These are phyloP conservation scores for Helotiales sp. DNA, from an alignment of 2,329 filamentous ascomycete species.

Conservation along the genomic window DNA sequence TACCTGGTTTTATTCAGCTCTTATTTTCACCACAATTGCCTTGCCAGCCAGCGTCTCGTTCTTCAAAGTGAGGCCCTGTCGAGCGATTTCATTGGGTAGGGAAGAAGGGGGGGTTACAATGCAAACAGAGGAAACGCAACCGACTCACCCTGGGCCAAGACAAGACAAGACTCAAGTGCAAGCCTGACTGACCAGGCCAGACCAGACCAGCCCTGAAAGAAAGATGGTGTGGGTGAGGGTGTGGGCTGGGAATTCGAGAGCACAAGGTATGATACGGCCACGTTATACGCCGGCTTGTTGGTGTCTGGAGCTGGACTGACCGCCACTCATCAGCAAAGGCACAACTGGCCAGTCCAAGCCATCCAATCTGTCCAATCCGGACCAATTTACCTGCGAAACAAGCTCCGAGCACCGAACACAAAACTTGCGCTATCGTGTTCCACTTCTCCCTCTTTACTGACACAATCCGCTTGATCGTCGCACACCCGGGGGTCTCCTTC, in stretches of 20 bases:
- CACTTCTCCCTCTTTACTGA: conserved; percentile 20
- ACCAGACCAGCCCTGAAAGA: conserved; percentile 2
- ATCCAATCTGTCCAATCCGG: not conserved
- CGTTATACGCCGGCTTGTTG: not conserved
- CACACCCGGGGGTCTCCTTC: conserved; percentile 26
- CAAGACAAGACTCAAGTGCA: not conserved
- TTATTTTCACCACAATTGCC: not conserved
- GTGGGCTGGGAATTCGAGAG: not conserved
- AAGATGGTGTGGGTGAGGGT: not conserved
- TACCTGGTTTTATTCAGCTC: not conserved
- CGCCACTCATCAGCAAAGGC: conserved; percentile 5
- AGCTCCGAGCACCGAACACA: conserved; percentile 14
- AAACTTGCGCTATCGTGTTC: conserved; percentile 1
- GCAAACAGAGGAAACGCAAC: not conserved
- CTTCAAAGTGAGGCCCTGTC: not conserved
- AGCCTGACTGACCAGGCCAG: not conserved
- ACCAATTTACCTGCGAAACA: conserved; percentile 17
- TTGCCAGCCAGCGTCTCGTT: not conserved
- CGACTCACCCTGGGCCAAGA: not conserved
- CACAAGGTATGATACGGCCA: conserved; percentile 11
- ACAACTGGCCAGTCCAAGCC: not conserved
- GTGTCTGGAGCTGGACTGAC: conserved; percentile 9
- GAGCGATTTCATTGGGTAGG: not conserved
- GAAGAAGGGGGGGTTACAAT: not conserved
- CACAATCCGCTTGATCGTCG: conserved; percentile 32